These are phyloP conservation scores for Ganoderma leucocontextum DNA, from an alignment of 1,284 basidiomycete species.

Conservation along the genomic window DNA sequence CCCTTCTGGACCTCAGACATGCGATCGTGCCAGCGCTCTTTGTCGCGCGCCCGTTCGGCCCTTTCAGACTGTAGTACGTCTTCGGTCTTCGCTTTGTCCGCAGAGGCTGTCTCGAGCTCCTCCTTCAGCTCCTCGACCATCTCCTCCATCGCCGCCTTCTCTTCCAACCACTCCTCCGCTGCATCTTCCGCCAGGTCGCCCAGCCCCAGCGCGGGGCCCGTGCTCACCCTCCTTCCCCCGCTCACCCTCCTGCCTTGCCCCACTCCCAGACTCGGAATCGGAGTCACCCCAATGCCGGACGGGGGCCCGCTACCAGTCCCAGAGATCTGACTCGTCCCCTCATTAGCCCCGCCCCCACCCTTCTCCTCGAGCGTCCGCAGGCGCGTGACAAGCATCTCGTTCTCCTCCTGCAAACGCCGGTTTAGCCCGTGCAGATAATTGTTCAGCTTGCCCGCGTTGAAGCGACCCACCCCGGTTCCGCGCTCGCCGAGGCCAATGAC, in stretches of 20 bases:
- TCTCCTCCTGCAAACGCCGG: conserved; percentile 82
- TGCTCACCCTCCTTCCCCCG: conserved; percentile 55
- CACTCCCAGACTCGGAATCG: not conserved
- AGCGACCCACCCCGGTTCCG: conserved; percentile 66
- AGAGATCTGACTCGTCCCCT: conserved; percentile 18
- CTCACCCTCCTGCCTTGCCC: conserved; percentile 35
- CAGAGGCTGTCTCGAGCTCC: conserved; percentile 47
- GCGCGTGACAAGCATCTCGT: conserved; percentile 60
- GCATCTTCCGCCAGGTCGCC: conserved; percentile 69
- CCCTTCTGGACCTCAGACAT: conserved; percentile 76
- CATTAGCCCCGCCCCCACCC: conserved; percentile 34
- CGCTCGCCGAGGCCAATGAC: conserved; percentile 73
- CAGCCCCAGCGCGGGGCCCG: conserved; percentile 53
- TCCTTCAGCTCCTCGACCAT: conserved; percentile 59
- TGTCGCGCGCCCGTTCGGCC: conserved; percentile 64
- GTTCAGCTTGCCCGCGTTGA: conserved; percentile 85
- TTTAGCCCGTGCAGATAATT: conserved; percentile 85
- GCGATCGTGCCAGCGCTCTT: conserved; percentile 69
- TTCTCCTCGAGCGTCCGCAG: conserved; percentile 56
- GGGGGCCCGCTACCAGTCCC: not conserved
- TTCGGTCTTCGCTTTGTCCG: conserved; percentile 53
- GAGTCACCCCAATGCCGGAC: conserved; percentile 18
- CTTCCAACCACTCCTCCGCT: conserved; percentile 69
- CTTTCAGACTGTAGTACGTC: conserved; percentile 56
- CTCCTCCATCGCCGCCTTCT: conserved; percentile 58